Base-by-base conservation (phyloP, 2,329 filamentous ascomycete species). In the Apiospora koreana region DNA sequence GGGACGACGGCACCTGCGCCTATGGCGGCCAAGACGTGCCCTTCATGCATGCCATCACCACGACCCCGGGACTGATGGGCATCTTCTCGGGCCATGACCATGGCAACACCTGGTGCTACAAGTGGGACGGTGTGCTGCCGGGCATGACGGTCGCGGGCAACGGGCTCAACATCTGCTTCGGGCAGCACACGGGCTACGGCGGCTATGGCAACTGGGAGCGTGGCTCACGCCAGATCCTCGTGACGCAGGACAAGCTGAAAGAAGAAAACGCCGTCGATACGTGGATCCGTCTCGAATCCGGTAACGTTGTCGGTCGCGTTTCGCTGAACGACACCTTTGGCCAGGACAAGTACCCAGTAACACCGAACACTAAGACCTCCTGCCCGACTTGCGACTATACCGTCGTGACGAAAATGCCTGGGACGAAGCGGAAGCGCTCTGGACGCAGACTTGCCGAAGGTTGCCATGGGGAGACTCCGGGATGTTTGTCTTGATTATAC, bases 31-130 rank as follows among this genome's bases (percentile, higher is more conserved):
- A 91, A 69, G 90, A 93, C 69, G 77, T 83, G 0, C 82, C 85
- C 0, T 93, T 94, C 72, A 92, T 93, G 89, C 76, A 85, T 69
- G 89, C 89, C 0, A 75, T 93, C 3, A 80, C 86, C 0, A 79
- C 84, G 0, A 89, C 87, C 0, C 77, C 81, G 0, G 88, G 89
- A 0, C 73, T 92, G 18, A 84, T 89, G 62, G 88, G 82, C 0
- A 75, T 91, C 6, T 91, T 92, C 77, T 86, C 84, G 5, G 92
- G 90, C 0, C 91, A 94, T 72, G 90, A 93, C 73, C 92, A 93
- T 71, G 87, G 87, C 0, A 83, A 88, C 71, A 85, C 86, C 2
- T 91, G 88, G 88, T 90, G 87, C 74, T 85, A 81, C 69, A 83
- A 81, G 70, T 87, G 84, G 85, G 78, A 85, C 18, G 68, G 42